Base-by-base conservation (phyloP, 2,329 filamentous ascomycete species). In the Leptographium radiaticola region DNA sequence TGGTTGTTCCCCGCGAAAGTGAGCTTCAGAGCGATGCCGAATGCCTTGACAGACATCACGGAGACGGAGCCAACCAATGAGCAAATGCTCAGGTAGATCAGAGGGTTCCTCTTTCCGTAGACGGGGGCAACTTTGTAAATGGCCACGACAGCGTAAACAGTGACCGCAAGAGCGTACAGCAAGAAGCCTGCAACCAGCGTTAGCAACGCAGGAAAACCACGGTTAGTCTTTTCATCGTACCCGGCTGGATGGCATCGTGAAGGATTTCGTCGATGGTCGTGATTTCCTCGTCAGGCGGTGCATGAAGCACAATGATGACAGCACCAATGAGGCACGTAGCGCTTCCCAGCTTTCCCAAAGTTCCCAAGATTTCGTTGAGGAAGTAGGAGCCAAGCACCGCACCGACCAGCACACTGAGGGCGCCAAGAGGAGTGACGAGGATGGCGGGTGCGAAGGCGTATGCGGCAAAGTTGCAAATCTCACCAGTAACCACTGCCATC, bases 381-480 rank as follows among this genome's bases (percentile, higher is more conserved):
- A 97, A 95, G 69, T 98, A 97, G 59, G 93, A 90, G 51, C 93
- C 91, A 55, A 98, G 72, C 34, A 98, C 89, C 20, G 93, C 90
- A 59, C 89, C 93, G 64, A 98, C 96, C 60, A 98, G 75, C 55
- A 98, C 94, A 65, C 88, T 93, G 58, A 98, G 77, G 54, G 93
- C 93, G 57, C 93, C 93, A 30, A 98, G 75, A 31, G 93, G 93
- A 6, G 93, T 98, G 43, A 98, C 93, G 52, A 98, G 78, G 69
- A 98, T 98, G n/a, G 93, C 94, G 43, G 93, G 93, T 60, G 93
- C 93, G 70, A 97, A 98, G 9, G 93, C 93, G 67, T 98, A 98
- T 58, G 93, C 93, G 51, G 90, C 90, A 67, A 98, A 98, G 70
- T 98, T 98, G 71, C 89, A 94, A 55, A 96, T 75, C 71, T 98